Base-by-base conservation (phyloP, 31 red algal genomes). In the Odonthalia washingtoniensis region DNA sequence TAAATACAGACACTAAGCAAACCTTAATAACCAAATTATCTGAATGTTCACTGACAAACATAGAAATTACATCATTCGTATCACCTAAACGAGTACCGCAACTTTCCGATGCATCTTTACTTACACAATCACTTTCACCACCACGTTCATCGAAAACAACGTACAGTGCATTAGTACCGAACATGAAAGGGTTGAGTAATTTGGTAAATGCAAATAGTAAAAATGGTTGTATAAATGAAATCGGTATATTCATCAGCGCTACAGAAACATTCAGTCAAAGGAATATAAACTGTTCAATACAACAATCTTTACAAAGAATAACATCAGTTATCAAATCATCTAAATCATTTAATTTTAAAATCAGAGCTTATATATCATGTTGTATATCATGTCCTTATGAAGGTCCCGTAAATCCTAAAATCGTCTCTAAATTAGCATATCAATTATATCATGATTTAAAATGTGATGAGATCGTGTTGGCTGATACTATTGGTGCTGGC, bases 341-440 rank as follows among this genome's bases (percentile, higher is more conserved):
- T 34, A 70, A 28, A 41, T 53, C 76, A 5, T 45, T 64, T 46
- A 4, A 36, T 24, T 57, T 95, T 37, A 64, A 68, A 32, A 75
- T 98, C 2, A 70, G 96, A 3, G 96, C 89, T 0, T 98, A 98
- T 65, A 79, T 98, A n/a, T 98, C 96, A 37, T 95, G 93, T 46
- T 85, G 93, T 28, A 83, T 93, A 18, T 85, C 76, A 27, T 95
- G 95, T 85, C 95, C 95, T n/a, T 97, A 92, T 78, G 95, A 97
- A 63, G 95, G 95, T 2, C 3, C 33, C 26, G 89, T 97, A 12
- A 32, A 57, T 28, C 83, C 88, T 14, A 87, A 87, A 26, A 61
- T 46, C 2, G 95, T 98, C 27, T 82, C 86, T 42, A 30, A 76
- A 65, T 84, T 98, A 27, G 87, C 96, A 40, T 38, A 57, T 28